phyloP scores from a whole-genome alignment of 1,284 basidiomycete genomes.

The Mycosarcoma maydis region DNA sequence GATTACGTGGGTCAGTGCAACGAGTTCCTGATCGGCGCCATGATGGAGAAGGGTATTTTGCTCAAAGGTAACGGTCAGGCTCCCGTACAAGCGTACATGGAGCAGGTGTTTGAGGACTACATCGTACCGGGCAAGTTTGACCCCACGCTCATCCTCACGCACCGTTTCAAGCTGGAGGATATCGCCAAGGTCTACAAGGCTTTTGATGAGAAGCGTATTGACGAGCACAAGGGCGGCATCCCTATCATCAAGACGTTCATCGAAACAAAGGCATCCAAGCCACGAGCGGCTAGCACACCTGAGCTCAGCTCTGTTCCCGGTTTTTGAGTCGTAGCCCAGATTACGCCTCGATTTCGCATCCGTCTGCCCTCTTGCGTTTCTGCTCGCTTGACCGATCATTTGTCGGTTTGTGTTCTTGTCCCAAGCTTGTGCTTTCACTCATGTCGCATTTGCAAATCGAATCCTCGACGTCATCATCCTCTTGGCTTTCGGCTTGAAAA shows the following conservation, averaged over 20 bases:
- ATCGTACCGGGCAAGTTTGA: conserved; percentile 77
- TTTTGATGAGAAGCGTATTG: conserved; percentile 47
- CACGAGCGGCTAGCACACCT: conserved; percentile 43
- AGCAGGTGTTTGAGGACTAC: conserved; percentile 69
- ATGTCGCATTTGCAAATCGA: no score
- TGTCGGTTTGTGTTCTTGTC: no score
- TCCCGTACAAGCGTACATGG: conserved; percentile 79
- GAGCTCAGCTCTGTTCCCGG: conserved; percentile 38
- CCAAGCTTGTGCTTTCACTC: no score
- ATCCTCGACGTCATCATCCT: no score
- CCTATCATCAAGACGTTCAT: conserved; percentile 57
- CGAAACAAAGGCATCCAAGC: conserved; percentile 54
- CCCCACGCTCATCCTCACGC: conserved; percentile 72
- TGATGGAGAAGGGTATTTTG: conserved; percentile 77
- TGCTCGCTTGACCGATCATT: no score
- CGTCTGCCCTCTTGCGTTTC: no score
- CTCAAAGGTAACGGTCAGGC: conserved; percentile 68
- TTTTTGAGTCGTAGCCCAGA: not conserved
- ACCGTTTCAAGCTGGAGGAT: conserved; percentile 58
- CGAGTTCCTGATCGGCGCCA: conserved; percentile 77
- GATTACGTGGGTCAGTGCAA: conserved; percentile 67
- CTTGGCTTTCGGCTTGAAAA: no score
- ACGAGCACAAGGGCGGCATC: conserved; percentile 38
- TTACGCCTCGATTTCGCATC: no score
- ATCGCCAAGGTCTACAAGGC: conserved; percentile 47